Evolutionary conservation across 1,284 basidiomycete species (phyloP).

Genomic region (Fistulinella staudtii): DNA sequence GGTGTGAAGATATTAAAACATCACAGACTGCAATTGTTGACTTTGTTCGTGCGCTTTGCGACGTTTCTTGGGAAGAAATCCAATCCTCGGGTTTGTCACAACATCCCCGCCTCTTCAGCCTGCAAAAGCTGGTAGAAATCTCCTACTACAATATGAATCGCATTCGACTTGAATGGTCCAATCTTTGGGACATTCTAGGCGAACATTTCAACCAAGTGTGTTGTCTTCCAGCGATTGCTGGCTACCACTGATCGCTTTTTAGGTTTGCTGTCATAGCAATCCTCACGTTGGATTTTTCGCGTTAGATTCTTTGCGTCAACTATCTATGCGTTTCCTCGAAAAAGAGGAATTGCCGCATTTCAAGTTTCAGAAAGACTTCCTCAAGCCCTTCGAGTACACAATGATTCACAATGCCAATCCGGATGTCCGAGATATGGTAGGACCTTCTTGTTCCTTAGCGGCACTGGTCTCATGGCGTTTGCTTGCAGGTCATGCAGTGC

Average conservation of each 20-base stretch:
- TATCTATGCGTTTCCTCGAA: conserved; percentile 98
- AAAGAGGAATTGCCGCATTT: conserved; percentile 98
- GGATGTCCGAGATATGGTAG: conserved; percentile 95
- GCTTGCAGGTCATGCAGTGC: conserved; percentile 83
- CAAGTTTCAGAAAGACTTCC: conserved; percentile 99
- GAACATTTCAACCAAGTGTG: conserved; percentile 97
- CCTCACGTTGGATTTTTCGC: conserved; percentile 97
- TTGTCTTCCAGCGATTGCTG: conserved; percentile 3
- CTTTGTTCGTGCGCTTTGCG: conserved; percentile 94
- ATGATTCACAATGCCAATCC: conserved; percentile 96
- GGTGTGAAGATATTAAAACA: conserved; percentile 7
- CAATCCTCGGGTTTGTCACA: conserved; percentile 93
- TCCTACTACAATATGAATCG: conserved; percentile 99
- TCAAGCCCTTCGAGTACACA: conserved; percentile 97
- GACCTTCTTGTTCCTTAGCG: conserved; percentile 15
- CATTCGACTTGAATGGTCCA: conserved; percentile 98
- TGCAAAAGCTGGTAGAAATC: conserved; percentile 99
- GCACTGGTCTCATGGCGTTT: conserved; percentile 3
- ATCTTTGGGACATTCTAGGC: conserved; percentile 96
- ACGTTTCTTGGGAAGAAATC: conserved; percentile 99
- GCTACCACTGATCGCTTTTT: conserved; percentile 10
- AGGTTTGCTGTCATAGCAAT: conserved; percentile 98
- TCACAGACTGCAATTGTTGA: conserved; percentile 92
- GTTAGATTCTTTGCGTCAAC: conserved; percentile 93
- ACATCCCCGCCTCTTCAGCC: conserved; percentile 92